Percentiles rank a stretch among this genome's conserved stretches.
Conservation (phyloP, 805 yeast species). For the Starmerella potacharoeniae region DNA sequence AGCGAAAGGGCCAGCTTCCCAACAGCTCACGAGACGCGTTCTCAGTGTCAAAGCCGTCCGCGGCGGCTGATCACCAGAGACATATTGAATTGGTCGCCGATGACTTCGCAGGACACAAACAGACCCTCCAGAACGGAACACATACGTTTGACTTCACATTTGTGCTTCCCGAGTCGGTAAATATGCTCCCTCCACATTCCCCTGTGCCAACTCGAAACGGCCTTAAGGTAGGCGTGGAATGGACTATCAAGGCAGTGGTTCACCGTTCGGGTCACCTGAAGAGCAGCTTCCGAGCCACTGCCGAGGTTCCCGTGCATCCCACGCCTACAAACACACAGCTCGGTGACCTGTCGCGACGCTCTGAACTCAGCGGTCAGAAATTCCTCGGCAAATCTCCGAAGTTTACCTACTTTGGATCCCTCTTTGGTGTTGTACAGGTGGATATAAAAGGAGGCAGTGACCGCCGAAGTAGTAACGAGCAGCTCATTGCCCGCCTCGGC, state of each 20-base stretch:
- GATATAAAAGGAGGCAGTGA: not conserved
- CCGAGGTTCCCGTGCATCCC: slow-evolving; percentile 3
- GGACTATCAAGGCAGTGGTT: slow-evolving; percentile 5
- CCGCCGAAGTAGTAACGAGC: not conserved
- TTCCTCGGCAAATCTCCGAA: not conserved
- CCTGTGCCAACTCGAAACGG: slow-evolving; percentile 2
- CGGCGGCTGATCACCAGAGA: not conserved
- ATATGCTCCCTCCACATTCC: slow-evolving; percentile 5
- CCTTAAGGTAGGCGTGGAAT: slow-evolving; percentile 4
- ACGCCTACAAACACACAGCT: not conserved
- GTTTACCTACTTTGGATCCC: not conserved
- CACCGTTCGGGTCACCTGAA: slow-evolving; percentile 7
- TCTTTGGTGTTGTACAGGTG: not conserved
- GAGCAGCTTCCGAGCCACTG: not conserved
- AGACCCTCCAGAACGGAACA: not conserved
- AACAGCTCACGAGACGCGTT: not conserved
- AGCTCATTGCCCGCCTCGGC: not conserved
- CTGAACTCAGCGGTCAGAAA: slow-evolving; percentile 3
- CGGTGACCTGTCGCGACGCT: not conserved
- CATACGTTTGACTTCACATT: slow-evolving; percentile 2
- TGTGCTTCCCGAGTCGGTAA: slow-evolving; percentile 3
- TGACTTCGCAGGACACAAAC: not conserved
- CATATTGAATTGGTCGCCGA: not conserved
- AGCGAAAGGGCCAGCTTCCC: not conserved
- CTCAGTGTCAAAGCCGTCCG: not conserved